These are phyloP conservation scores for Albifimbria verrucaria DNA, from an alignment of 2,329 filamentous ascomycete genomes.

Conservation along the genomic window DNA sequence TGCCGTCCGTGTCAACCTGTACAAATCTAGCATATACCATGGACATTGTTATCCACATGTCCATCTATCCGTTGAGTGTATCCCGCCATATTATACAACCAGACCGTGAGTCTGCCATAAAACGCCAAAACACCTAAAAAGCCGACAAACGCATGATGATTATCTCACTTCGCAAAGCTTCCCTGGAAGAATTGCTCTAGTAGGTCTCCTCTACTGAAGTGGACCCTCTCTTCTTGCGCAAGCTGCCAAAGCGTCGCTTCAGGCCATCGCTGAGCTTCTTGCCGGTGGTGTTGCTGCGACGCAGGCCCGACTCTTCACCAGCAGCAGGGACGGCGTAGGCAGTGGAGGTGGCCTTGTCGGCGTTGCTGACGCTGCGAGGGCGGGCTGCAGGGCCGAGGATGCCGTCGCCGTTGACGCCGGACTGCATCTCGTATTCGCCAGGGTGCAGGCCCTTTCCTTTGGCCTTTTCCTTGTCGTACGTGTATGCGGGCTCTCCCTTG, in stretches of 20 bases:
- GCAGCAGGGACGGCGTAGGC: conserved; percentile 19
- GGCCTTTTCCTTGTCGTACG: conserved; percentile 65
- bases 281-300: conserved; percentile 39
- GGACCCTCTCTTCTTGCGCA: conserved; percentile 40
- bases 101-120: neutral
- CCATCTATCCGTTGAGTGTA: neutral
- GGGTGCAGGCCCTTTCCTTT: conserved; percentile 38
- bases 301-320: conserved; percentile 21
- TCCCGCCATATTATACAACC: neutral
- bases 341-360: conserved; percentile 40
- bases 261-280: conserved; percentile 47
- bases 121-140: neutral
- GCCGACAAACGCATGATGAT: neutral
- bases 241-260: conserved; percentile 51
- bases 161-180: neutral
- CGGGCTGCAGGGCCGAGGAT: conserved; percentile 6
- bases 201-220: conserved; percentile 7
- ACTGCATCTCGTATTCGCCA: conserved; percentile 48
- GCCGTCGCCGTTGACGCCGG: conserved; percentile 20
- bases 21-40: too few relatives aligned
- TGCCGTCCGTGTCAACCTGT: too few relatives aligned
- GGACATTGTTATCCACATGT: neutral
- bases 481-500: conserved; percentile 74
- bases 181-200: too few relatives aligned
- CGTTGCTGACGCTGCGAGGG: conserved; percentile 30